A percentile compares a stretch with the other conserved stretches of the same genome.
phyloP scores from a whole-genome alignment of 2,329 filamentous ascomycete species.

The Fusarium metavorans region DNA sequence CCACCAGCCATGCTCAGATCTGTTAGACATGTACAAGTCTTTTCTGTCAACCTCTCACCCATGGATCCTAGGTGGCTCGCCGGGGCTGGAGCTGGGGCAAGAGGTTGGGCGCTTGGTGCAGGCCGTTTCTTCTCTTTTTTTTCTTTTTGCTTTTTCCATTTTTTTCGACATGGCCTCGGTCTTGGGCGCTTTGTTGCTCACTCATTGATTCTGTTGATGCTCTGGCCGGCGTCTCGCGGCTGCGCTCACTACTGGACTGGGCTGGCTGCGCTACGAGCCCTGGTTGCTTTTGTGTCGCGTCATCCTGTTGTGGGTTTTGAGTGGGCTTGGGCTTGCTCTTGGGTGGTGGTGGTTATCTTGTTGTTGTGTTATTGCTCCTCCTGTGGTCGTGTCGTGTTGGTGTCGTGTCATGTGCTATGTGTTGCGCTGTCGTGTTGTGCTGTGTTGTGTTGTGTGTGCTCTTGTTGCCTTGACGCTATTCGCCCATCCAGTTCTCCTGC shows the following conservation, averaged over 20 bases:
- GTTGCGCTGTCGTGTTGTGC: conserved; percentile 40
- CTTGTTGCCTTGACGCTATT: conserved; percentile 33
- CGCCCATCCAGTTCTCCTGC: conserved; percentile 23
- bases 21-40: conserved; percentile 16
- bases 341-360: conserved; percentile 13
- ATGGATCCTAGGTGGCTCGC: conserved; percentile 5
- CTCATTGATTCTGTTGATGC: neutral
- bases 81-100: conserved; percentile 22
- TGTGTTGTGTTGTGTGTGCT: conserved; percentile 40
- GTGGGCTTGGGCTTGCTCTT: conserved; percentile 14
- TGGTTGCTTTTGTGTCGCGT: conserved; percentile 32
- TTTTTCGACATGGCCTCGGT: conserved; percentile 13
- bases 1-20: conserved; percentile 30
- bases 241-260: conserved; percentile 20
- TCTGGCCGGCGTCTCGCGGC: conserved; percentile 27
- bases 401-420: conserved; percentile 42
- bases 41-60: conserved; percentile 2
- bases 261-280: conserved; percentile 18
- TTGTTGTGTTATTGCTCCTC: conserved; percentile 33
- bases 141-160: conserved; percentile 22
- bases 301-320: conserved; percentile 28
- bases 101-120: conserved; percentile 27
- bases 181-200: conserved; percentile 19
- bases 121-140: conserved; percentile 10
- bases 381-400: conserved; percentile 36